These are phyloP conservation scores for Sclerotinia borealis DNA, from an alignment of 2,329 filamentous ascomycete species.

Conservation along the genomic window DNA sequence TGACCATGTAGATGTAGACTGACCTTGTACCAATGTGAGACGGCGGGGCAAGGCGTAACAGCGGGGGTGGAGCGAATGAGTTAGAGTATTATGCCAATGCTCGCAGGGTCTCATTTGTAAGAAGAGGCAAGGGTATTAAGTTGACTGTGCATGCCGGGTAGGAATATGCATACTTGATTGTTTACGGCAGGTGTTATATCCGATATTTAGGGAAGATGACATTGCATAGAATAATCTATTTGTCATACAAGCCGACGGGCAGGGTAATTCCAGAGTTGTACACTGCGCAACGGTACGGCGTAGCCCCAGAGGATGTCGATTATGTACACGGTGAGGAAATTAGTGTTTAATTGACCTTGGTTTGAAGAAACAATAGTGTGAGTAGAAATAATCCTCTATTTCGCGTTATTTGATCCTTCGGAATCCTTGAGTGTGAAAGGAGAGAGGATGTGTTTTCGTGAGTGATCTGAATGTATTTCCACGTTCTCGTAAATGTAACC, in stretches of 20 bases:
- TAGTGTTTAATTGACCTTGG: background rate
- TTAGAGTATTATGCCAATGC: background rate
- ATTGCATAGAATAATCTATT: constrained; percentile 3
- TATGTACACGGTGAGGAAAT: constrained; percentile 1
- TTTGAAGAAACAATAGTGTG: background rate
- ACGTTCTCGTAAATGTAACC: constrained; percentile 3
- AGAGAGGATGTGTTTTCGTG: constrained; percentile 3
- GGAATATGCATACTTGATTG: background rate
- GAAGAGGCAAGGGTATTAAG: background rate
- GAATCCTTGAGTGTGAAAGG: background rate
- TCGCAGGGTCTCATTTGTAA: background rate
- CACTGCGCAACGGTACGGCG: background rate
- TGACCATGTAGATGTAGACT: background rate
- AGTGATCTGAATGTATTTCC: background rate
- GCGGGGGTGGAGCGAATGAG: background rate
- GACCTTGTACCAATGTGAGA: background rate
- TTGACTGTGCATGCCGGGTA: background rate
- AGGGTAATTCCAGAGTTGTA: background rate
- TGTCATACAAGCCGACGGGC: background rate
- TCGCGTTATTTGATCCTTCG: background rate
- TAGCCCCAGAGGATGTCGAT: background rate
- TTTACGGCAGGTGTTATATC: background rate
- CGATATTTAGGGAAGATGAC: background rate
- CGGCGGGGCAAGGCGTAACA: background rate
- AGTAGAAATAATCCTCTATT: background rate